Evolutionary conservation across 768 basidiomycete species (phyloP), one percentile per base, ranked within the genome.

Genomic region (Naganishia vaughanmartiniae): DNA sequence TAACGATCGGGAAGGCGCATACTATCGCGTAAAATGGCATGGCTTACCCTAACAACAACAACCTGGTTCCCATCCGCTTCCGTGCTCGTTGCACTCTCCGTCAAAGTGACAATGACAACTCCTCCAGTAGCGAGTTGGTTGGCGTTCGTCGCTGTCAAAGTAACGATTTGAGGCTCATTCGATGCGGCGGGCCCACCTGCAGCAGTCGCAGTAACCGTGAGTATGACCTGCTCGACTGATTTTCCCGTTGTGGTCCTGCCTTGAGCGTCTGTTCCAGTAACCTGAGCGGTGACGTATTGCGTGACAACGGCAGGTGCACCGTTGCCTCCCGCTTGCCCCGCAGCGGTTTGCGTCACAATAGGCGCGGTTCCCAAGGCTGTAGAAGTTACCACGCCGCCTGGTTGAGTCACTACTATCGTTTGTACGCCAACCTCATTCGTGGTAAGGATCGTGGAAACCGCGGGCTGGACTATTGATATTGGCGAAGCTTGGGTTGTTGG

Each of bases 21-120:
- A 17, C 9, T n/a, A 54, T 15, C 28, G 4, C 10, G 17, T 3
- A 34, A 39, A n/a, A n/a, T n/a, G n/a, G n/a, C n/a, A n/a, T n/a
- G n/a, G n/a, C 68, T 46, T 31, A 63, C 68, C 68, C 55, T 65
- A 53, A 70, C 63, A 28, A 70, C 53, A 21, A 70, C 36, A 0
- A 70, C 69, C 54, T 70, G 69, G 6, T 51, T 39, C 3, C 69
- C 69, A n/a, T 36, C 53, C 7, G 60, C 60, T 15, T 70, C 69
- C 4, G 69, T 70, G 24, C 46, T 53, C 2, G 69, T 70, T 4
- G 58, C 21, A 19, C 42, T 54, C 31, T 70, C 51, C 15, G 69
- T 70, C 36, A 65, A 12, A 48, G 69, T 70, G 24, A 70, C 69
- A 10, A 70, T 31, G 21, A 70, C 69, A 10, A 70, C 63, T 3